Evolutionary conservation across 768 basidiomycete species (phyloP), one percentile per base, ranked within the genome.

Genomic region (Kwoniella dendrophila): DNA sequence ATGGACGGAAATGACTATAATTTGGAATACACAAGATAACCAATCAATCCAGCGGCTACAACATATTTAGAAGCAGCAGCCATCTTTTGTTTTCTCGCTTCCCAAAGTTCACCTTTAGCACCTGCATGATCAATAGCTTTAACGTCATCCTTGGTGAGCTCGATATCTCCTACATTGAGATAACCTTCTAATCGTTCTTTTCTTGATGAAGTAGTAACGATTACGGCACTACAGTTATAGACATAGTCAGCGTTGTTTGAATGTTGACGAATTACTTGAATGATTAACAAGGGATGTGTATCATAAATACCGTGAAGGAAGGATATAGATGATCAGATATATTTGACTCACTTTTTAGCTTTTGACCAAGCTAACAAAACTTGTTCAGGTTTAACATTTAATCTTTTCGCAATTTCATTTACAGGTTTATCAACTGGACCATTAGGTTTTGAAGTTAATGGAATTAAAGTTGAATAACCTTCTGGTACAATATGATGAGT

Each of bases 101-200:
- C 62, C 63, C 56, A 59, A 10, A 64, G 38, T 38, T 70, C 69
- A 12, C 75, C 77, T 66, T 75, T 76, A 22, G 60, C 63, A 5
- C 79, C 80, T 4, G 78, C 80, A 45, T 73, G 59, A 43, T 80
- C 80, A 52, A 80, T 74, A 4, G 73, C 75, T 32, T 71, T 63
- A 48, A 79, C 68, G 44, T 80, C 79, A 2, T 77, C 71, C 22
- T 72, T 61, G 6, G 77, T 74, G 27, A 80, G 71, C 16, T 74
- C 63, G 53, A 90, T 80, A 62, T 90, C 87, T 2, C 83, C 86
- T 6, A 85, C 84, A 2, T 81, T 85, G 41, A 90, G 80, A 70
- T 90, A 90, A 66, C 88, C 85, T 66, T 85, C 77, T 40, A 90
- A 81, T 51, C 86, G 86, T 41, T 84, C 72, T 51, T 72, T 73